These are phyloP conservation scores for Mycena polygramma DNA, from an alignment of 768 basidiomycete genomes.

Conservation along the genomic window DNA sequence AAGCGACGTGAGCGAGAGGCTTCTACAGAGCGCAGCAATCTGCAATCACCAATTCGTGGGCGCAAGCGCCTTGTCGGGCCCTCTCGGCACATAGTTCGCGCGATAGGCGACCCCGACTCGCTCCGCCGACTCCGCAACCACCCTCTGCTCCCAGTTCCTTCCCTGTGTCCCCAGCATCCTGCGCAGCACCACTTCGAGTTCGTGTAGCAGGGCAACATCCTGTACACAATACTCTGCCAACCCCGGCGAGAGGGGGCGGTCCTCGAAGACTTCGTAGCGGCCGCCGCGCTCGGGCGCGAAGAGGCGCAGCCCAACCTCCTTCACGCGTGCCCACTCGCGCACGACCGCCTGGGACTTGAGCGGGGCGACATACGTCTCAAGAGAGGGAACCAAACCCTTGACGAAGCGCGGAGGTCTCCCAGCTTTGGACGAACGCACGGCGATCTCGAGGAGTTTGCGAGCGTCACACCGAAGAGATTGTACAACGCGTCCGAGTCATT, in stretches of 20 bases:
- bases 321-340: constrained; percentile 44
- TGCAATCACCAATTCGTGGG: constrained; percentile 31
- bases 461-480: constrained; percentile 43
- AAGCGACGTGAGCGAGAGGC: not conserved
- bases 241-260: constrained; percentile 43
- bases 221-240: constrained; percentile 46
- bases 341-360: constrained; percentile 25
- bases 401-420: constrained; percentile 39
- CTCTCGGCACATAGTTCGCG: constrained; percentile 21
- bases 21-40: constrained; percentile 1
- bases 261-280: constrained; percentile 43
- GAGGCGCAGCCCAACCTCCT: constrained; percentile 47
- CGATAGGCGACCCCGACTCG: constrained; percentile 14
- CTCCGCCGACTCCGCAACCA: constrained; percentile 21
- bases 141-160: constrained; percentile 23
- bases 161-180: constrained; percentile 2
- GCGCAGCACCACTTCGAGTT: constrained; percentile 36
- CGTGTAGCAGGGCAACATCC: constrained; percentile 47
- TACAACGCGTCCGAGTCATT: constrained; percentile 51
- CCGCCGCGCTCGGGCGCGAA: constrained; percentile 48
- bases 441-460: constrained; percentile 50
- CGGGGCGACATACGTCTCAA: constrained; percentile 44
- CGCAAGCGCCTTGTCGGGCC: constrained; percentile 27
- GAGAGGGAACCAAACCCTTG: constrained; percentile 41
- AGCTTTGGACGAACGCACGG: constrained; percentile 41